Base-by-base conservation (phyloP, 805 yeast genomes). In the Myxozyma kluyveri region DNA sequence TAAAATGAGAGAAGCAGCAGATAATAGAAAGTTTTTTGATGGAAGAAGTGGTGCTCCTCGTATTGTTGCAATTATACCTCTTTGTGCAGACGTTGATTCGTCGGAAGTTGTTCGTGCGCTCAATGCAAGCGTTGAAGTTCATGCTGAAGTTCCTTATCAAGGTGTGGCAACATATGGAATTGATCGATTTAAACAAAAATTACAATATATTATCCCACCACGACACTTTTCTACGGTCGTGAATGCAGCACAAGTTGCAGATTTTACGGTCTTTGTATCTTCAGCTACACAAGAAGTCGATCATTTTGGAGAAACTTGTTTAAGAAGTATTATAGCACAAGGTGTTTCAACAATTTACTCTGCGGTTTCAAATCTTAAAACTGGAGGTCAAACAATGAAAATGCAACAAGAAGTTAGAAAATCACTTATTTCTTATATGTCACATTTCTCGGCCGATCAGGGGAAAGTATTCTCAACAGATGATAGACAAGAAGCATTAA, bases 161-260 rank as follows among this genome's bases (percentile, higher is more conserved):
- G 60, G 60, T 18, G 46, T 31, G 4, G 43, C 42, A 26, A 49
- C 52, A 2, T 39, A 37, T 5, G 45, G 54, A 52, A 72, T 88
- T 21, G 72, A 75, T 22, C 79, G 88, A 52, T 93, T 86, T 70
- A 86, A 85, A 67, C 78, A 91, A 45, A 82, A 79, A 61, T 65
- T 93, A 54, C 86, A 87, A 65, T 69, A 79, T 52, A 74, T 90
- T 46, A 77, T 88, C 2, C 71, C 85, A 21, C 95, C 95, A 1
- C 83, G 86, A 61, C 79, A 85, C 65, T 76, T 89, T 46, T 67
- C 87, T 33, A 73, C 85, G 18, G 76, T 93, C 29, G 67, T 93
- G 51, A 97, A 93, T 70, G 85, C 95, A 31, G 88, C 95, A 18
- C 87, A 87, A 65, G 80, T 87, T 4, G 83, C 98, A 0, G 99